A percentile compares a stretch with the other conserved stretches of the same genome.
phyloP scores from a whole-genome alignment of 2,329 filamentous ascomycete species.

The Beauveria scarabaeidicola region DNA sequence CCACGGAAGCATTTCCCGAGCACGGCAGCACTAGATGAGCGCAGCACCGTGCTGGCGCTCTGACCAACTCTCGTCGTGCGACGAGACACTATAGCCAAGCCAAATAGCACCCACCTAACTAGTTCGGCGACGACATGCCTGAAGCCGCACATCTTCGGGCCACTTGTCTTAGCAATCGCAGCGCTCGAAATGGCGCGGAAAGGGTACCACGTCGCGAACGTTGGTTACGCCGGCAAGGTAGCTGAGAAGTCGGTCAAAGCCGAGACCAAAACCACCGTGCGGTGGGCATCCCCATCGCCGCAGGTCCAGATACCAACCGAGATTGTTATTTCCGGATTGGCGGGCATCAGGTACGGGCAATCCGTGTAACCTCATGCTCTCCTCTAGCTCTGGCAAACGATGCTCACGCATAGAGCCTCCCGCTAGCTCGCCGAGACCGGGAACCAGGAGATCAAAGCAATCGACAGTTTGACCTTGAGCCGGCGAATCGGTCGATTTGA shows the following conservation, averaged over 20 bases:
- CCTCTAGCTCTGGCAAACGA: conserved; percentile 55
- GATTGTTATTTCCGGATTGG: conserved; percentile 15
- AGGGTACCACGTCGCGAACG: conserved; percentile 77
- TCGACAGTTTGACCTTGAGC: conserved; percentile 54
- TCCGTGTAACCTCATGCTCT: conserved; percentile 62
- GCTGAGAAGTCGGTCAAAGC: conserved; percentile 77
- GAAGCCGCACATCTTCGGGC: not conserved
- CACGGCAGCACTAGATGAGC: conserved; percentile 6
- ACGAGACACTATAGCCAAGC: not conserved
- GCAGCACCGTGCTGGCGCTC: not conserved
- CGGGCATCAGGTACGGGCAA: conserved; percentile 35
- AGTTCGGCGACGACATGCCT: not conserved
- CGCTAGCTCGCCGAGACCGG: conserved; percentile 76
- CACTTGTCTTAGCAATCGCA: conserved; percentile 43
- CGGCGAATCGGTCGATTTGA: conserved; percentile 24
- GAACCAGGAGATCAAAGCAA: conserved; percentile 84
- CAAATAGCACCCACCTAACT: not conserved
- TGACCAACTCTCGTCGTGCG: not conserved
- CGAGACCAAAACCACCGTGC: conserved; percentile 84
- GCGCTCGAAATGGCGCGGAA: conserved; percentile 65
- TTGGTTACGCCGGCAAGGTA: conserved; percentile 77
- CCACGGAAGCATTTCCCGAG: not conserved
- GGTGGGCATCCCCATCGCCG: conserved; percentile 85
- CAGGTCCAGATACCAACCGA: conserved; percentile 85
- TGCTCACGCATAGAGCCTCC: conserved; percentile 88